These are phyloP conservation scores for Epithele typhae DNA, from an alignment of 768 basidiomycete genomes.

Conservation along the genomic window DNA sequence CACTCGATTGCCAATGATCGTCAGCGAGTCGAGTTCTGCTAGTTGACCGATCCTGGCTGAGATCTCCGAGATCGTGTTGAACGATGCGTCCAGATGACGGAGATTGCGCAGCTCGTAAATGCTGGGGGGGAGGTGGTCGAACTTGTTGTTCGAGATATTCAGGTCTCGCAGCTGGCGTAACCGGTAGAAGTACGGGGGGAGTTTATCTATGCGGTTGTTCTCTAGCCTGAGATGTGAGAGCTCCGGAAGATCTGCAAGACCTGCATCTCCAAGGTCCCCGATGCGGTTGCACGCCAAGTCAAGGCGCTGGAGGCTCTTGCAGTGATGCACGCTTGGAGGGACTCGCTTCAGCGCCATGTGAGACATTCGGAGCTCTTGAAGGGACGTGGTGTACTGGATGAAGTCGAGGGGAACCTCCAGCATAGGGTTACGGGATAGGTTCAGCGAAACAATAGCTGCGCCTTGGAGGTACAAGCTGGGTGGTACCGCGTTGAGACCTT, in stretches of 20 bases:
- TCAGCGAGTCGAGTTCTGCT: slow-evolving; percentile 60
- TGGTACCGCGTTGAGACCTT: slow-evolving; percentile 83
- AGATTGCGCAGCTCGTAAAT: slow-evolving; percentile 72
- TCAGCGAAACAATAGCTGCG: slow-evolving; percentile 77
- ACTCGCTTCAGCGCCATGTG: slow-evolving; percentile 95
- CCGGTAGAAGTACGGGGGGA: slow-evolving; percentile 83
- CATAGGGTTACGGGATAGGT: slow-evolving; percentile 92
- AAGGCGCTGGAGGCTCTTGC: slow-evolving; percentile 67
- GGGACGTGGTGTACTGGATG: slow-evolving; percentile 77
- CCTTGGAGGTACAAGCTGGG: slow-evolving; percentile 82
- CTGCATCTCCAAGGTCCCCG: slow-evolving; percentile 81
- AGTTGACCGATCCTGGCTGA: slow-evolving; percentile 78
- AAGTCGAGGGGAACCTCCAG: slow-evolving; percentile 96
- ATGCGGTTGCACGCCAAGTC: slow-evolving; percentile 93
- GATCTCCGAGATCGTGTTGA: slow-evolving; percentile 82
- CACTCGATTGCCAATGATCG: slow-evolving; percentile 85
- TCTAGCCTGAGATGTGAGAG: slow-evolving; percentile 70
- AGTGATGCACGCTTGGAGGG: slow-evolving; percentile 77
- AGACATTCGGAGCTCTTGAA: slow-evolving; percentile 82
- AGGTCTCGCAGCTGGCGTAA: slow-evolving; percentile 67
- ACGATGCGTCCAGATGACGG: slow-evolving; percentile 87
- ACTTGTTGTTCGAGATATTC: slow-evolving; percentile 97
- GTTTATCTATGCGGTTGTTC: slow-evolving; percentile 86
- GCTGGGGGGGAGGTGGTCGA: slow-evolving; percentile 67
- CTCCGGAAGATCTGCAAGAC: slow-evolving; percentile 68